Base-by-base conservation (phyloP, 176 grass and related monocot species). In the Chloris gayana region DNA sequence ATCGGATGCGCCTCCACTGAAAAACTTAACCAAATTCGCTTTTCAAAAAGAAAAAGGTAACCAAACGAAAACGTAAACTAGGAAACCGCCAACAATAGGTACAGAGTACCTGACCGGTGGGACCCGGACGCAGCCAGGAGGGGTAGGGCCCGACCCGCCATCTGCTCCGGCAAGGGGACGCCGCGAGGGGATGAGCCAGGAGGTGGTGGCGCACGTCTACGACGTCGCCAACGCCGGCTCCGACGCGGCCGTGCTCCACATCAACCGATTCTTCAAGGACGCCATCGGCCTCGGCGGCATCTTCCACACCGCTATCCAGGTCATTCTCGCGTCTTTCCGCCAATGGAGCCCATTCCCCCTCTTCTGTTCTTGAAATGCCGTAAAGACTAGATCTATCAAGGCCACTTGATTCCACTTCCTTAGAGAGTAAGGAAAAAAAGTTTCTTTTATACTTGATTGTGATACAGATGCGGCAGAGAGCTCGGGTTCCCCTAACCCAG, bases 271-370 rank as follows among this genome's bases (percentile, higher is more conserved):
- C 86, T 92, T 92, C 75, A 86, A 86, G 71, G 90, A 89, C 26
- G 84, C 70, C 83, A 84, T 92, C 19, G 90, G 90, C 29, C 70
- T 92, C 54, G 84, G 84, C 38, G 87, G 90, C 75, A 84, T 92
- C 90, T 87, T 92, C 87, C 90, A 89, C 70, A 92, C 80, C 66
- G 87, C 90, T 59, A 80, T 92, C 70, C 80, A 89, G 83, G 90
- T 92, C 63, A 5, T 17, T 22, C 30, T n/a, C n/a, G n/a, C 10
- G 50, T 64, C 0, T 27, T 34, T 59, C 56, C 56, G n/a, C 21
- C 6, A 22, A 25, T n/a, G 22, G 21, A 24, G 11, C 60, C 39
- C 26, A 19, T 58, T 58, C 24, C 13, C 14, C 11, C 8, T 61
- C 58, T 26, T 59, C 56, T 26, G 56, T n/a, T 25, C 56, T 59